phyloP scores from a whole-genome alignment of 148 eudicot species.

The Rhododendron vialii region DNA sequence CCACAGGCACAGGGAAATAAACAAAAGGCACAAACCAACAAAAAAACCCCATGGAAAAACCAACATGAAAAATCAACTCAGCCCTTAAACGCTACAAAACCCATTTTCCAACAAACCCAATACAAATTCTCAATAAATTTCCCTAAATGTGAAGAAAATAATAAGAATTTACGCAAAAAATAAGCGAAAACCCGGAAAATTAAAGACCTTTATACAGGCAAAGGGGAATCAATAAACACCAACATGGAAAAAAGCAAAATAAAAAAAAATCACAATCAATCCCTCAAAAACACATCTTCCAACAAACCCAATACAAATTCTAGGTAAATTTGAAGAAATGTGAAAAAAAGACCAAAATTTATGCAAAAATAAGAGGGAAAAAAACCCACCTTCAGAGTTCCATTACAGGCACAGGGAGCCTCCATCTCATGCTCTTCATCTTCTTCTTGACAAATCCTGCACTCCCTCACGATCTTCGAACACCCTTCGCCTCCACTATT shows the following conservation, averaged over 20 bases:
- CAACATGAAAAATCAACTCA: background rate
- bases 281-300: background rate
- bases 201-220: background rate
- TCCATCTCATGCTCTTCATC: constrained; percentile 59
- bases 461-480: constrained; percentile 45
- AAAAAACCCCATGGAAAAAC: background rate
- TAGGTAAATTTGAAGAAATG: too few species aligned
- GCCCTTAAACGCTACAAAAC: background rate
- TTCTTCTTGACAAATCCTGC: constrained; percentile 86
- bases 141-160: background rate
- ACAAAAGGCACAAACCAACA: background rate
- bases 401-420: constrained; percentile 84
- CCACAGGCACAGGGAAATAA: background rate
- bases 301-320: too few species aligned
- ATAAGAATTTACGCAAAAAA: background rate
- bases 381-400: constrained; percentile 68
- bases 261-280: background rate
- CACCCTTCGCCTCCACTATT: constrained; percentile 21
- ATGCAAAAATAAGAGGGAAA: background rate
- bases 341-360: too few species aligned
- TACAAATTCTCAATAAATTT: background rate
- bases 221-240: background rate
- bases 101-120: background rate
- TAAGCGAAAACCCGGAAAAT: background rate
- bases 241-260: too few species aligned